Evolutionary conservation across 352 stramenopile species (phyloP), one percentile per base, ranked within the genome.

Genomic region (Globisporangium echinulatum): DNA sequence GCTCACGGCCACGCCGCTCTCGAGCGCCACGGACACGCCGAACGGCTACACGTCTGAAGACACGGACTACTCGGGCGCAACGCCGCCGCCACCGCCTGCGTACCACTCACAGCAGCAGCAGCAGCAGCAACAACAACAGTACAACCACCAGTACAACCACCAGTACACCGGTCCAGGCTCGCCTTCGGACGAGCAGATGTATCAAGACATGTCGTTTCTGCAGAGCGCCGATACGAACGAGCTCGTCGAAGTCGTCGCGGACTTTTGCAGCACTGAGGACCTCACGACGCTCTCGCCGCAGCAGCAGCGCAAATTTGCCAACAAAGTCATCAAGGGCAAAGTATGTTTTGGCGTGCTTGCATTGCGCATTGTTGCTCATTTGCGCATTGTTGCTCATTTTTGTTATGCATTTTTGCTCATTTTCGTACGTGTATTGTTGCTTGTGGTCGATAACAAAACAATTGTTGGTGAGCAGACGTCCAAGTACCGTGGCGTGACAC

Each of bases 31-130:
- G 42, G 65, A 74, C 62, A 88, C 82, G 37, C 82, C 79, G 10
- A 90, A 84, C 60, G 82, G 82, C 38, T 94, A 94, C 68, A 94
- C 85, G 52, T 90, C 80, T 0, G 85, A 94, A 62, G 85, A 94
- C 61, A 89, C 80, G 38, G 85, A 91, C 59, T 91, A 94, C 65
- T 89, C 85, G 58, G 67, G 82, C 11, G 56, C 72, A 46, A 88
- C 80, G 52, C 52, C 52, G n/a, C 52, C 52, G 33, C 52, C 52
- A 17, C 52, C 52, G 11, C 25, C 25, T 33, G 39, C 19, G 1
- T 50, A 50, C 46, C 15, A 14, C 15, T 50, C 46, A 7, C 15
- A 50, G 15, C 13, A 37, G 14, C 15, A 50, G 15, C 11, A 37
- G 14, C 14, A 50, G 15, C 14, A 50, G 15, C 46, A 50, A 9